A percentile compares a stretch with the other conserved stretches of the same genome.
phyloP scores from a whole-genome alignment of 495 filamentous ascomycete species.

The Trichoderma parareesei region DNA sequence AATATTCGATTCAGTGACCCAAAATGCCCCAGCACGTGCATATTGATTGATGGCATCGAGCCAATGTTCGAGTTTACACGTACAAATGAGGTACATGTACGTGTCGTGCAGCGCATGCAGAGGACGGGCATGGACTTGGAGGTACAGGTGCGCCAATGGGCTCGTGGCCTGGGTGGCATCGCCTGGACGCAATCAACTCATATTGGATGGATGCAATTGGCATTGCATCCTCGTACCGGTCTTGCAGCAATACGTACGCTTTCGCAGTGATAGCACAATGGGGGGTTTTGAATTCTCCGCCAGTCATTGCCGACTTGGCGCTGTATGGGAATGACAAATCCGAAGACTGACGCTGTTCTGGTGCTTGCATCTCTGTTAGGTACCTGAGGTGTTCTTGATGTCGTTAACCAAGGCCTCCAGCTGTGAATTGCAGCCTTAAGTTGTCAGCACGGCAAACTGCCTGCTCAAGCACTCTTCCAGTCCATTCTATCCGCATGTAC shows the following conservation, averaged over 20 bases:
- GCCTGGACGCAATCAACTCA: neutral
- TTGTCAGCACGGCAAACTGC: no score
- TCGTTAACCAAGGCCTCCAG: no score
- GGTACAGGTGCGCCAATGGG: neutral
- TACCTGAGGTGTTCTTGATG: no score
- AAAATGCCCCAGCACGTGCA: neutral
- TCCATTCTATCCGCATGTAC: no score
- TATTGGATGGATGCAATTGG: neutral
- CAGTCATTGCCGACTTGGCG: conserved; percentile 1
- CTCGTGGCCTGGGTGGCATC: neutral
- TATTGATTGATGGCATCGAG: neutral
- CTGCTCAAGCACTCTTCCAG: no score
- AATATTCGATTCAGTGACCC: neutral
- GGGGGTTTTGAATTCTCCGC: neutral
- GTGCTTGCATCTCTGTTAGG: no score
- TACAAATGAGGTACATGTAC: neutral
- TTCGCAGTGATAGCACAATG: no score
- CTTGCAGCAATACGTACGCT: no score
- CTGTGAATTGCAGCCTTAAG: no score
- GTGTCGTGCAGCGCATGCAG: neutral
- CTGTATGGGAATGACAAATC: no score
- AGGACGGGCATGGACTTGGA: neutral
- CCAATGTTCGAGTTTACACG: neutral
- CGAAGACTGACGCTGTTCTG: no score
- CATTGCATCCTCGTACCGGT: no score